Evolutionary conservation across 345 rosid species (phyloP), one percentile per base, ranked within the genome.

Genomic region (Lepidium africanum): DNA sequence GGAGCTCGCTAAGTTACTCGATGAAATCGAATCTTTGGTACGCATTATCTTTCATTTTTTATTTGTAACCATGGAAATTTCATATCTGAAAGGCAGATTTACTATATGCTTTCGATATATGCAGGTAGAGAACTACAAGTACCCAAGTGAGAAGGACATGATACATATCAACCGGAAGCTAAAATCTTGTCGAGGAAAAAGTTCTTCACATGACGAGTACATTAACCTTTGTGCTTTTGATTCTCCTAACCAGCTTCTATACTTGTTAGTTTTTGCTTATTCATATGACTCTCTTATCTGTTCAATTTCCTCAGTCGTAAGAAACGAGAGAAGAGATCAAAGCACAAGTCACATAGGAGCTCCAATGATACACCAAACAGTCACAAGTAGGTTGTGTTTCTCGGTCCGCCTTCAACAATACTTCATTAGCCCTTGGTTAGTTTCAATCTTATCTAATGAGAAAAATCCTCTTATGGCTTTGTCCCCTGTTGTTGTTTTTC

Each of bases 81-180:
- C 45, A 46, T 19, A 13, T 60, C 53, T n/a, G 9, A 67, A 64
- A 58, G 50, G 33, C 56, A 17, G 13, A 51, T 71, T 15, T 12
- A 16, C 41, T 41, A 33, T 9, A 19, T 63, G 25, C 21, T 25
- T 17, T 15, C 8, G 13, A 3, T 38, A 13, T 61, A 6, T 39
- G 37, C 78, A 94, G 97, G 88, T 83, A 37, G 79, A 59, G 67
- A 81, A 70, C 45, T 87, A 83, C 63, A 87, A 85, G 68, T 83
- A 79, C 76, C 99, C 99, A 58, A 81, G 91, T 21, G 97, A 94
- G 37, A 88, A 88, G 79, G 99, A 94, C 78, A 87, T 94, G 99
- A 94, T 85, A 79, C 91, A 94, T 82, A 91, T 91, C 43, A 88
- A 88, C 65, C 77, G 99, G 76, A 94, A 94, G 76, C 84, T 94